Evolutionary conservation across 441 rosid species (phyloP).

Genomic region (Hura crepitans): DNA sequence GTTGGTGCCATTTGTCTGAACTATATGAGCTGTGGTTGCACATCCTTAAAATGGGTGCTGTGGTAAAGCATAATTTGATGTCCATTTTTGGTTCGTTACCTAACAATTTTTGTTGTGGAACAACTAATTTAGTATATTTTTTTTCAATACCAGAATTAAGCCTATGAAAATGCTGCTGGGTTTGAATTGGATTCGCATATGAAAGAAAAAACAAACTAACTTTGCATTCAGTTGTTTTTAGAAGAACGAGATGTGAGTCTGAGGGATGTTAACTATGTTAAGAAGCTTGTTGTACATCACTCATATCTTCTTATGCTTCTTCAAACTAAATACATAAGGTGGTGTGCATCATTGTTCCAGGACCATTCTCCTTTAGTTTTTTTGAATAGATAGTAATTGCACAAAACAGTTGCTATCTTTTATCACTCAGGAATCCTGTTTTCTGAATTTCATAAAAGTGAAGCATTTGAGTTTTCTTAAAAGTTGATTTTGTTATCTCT

Average conservation of each 20-base stretch:
- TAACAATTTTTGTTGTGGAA: conserved; percentile 2
- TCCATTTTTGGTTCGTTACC: neutral
- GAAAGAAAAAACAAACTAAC: neutral
- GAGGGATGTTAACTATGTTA: neutral
- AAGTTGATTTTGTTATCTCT: neutral
- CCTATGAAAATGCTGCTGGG: neutral
- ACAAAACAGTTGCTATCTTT: neutral
- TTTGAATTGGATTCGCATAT: neutral
- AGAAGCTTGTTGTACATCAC: neutral
- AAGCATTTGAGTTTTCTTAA: neutral
- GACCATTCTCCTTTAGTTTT: neutral
- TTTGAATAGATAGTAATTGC: conserved; percentile 8
- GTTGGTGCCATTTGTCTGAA: neutral
- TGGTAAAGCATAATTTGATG: conserved; percentile 13
- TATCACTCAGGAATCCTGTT: conserved; percentile 4
- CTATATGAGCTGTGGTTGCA: neutral
- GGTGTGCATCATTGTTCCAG: neutral
- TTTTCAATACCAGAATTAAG: too few species aligned
- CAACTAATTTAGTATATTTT: too few species aligned
- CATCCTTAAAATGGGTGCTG: neutral
- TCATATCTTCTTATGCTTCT: neutral
- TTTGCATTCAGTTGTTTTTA: neutral
- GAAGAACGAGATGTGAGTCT: neutral
- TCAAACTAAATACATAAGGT: conserved; percentile 5
- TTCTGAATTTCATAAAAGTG: neutral